Conservation (phyloP, 495 filamentous ascomycete genomes). For the Tuber brumale region DNA sequence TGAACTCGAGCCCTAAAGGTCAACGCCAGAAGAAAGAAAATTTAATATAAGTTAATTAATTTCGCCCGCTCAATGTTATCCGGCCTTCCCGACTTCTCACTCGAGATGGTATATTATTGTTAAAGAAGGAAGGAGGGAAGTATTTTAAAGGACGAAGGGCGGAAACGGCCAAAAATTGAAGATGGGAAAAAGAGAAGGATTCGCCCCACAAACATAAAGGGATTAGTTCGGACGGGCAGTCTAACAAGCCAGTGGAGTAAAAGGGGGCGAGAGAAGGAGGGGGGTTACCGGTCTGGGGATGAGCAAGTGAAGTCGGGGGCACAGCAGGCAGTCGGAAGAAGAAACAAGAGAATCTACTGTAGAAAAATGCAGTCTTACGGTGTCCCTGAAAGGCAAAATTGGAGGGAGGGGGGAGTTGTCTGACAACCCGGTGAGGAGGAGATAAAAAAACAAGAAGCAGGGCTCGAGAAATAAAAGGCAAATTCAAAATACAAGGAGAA, state of each 20-base stretch:
- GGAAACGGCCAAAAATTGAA: neutral
- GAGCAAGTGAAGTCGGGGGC: neutral
- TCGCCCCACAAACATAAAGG: neutral
- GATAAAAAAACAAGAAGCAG: neutral
- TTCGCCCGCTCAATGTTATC: neutral
- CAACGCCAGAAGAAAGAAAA: neutral
- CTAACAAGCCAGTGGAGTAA: neutral
- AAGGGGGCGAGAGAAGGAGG: neutral
- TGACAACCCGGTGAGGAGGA: neutral
- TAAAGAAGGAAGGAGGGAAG: neutral
- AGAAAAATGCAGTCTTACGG: neutral
- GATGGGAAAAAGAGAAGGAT: neutral
- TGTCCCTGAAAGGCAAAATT: neutral
- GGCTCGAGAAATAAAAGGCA: neutral
- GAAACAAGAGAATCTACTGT: neutral
- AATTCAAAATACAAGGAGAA: neutral
- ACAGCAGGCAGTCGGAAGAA: neutral
- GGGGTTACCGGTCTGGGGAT: neutral
- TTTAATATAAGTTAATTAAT: neutral
- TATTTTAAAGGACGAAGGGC: neutral
- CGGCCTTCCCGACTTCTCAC: neutral
- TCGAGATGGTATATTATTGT: neutral
- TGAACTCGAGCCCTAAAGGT: neutral
- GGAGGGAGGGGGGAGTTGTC: neutral
- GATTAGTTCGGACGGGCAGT: neutral